Evolutionary conservation across 129 eudicot genomes (phyloP), one percentile per base, ranked within the genome.

Genomic region (Silybum marianum): DNA sequence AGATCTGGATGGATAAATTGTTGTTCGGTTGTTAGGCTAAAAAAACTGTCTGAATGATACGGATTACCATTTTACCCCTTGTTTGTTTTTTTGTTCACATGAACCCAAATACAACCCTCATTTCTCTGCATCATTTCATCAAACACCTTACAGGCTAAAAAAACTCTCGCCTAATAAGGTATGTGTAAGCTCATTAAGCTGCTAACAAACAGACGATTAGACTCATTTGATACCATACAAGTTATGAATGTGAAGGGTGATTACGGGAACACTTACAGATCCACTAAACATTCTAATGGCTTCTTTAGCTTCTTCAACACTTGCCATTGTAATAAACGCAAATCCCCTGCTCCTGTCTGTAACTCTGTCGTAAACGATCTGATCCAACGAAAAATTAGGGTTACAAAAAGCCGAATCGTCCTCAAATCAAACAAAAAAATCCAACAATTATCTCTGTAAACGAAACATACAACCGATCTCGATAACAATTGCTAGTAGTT

Each of bases 311-410:
- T 96, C 96, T 70, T 88, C 85, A 28, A 83, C 86, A 80, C 85
- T 91, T 26, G 89, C 93, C 99, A 96, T 96, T 23, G 92, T 93
- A 16, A 96, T 90, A 87, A 96, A 96, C 18, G 91, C 98, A 86
- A 96, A 96, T 36, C 99, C 99, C 14, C 99, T 86, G 65, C 99
- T 96, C 83, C 98, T 93, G 73, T 89, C 99, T 12, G 99, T 96
- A 32, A 93, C 92, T 78, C 90, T 88, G 69, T 91, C 96, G 73
- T 96, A 96, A 23, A 92, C 89, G 78, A 96, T 91, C 99, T 96
- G 85, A 80, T 25, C 75, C 78, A 83, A 44, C 69, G 24, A 54
- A 82, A 81, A 81, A 32, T 34, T 58, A 77, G 69, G 54, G 72
- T 71, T 38, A 58, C 60, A 25, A 69, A 12, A 75, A 26, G 11